Percentiles rank a stretch among this genome's conserved stretches.
These are phyloP conservation scores for Pichia sp. DNA, from an alignment of 1,139 yeast species.

Conservation along the genomic window DNA sequence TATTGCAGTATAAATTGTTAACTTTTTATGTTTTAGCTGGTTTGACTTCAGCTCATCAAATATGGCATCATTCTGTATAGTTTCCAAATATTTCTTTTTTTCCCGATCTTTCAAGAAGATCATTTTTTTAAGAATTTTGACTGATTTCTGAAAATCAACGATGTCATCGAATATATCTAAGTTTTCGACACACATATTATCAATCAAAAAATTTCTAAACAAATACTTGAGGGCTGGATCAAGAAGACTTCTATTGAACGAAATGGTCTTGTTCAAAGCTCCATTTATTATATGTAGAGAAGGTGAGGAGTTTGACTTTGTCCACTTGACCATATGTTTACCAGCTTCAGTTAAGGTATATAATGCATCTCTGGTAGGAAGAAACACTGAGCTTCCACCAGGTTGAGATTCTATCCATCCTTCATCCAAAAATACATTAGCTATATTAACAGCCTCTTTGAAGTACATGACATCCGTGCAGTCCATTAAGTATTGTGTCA, in stretches of 20 bases:
- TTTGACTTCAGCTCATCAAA: slow-evolving; percentile 5
- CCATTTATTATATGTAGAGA: background rate
- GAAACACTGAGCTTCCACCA: slow-evolving; percentile 15
- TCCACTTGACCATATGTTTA: slow-evolving; percentile 15
- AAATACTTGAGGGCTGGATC: slow-evolving; percentile 78
- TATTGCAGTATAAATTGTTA: slow-evolving; percentile 31
- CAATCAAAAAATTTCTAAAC: slow-evolving; percentile 56
- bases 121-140: slow-evolving; percentile 30
- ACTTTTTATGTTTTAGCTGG: slow-evolving; percentile 13
- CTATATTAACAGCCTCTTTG: slow-evolving; percentile 56
- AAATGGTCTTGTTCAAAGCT: slow-evolving; percentile 7
- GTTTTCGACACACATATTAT: slow-evolving; percentile 68
- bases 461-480: slow-evolving; percentile 65
- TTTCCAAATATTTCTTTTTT: slow-evolving; percentile 7
- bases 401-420: slow-evolving; percentile 36
- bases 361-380: slow-evolving; percentile 16
- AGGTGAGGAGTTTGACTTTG: background rate
- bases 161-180: slow-evolving; percentile 62
- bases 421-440: slow-evolving; percentile 45
- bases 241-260: slow-evolving; percentile 42
- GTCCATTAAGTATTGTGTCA: slow-evolving; percentile 83
- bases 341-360: slow-evolving; percentile 22
- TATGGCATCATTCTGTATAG: slow-evolving; percentile 2
- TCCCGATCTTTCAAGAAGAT: slow-evolving; percentile 22
- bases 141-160: slow-evolving; percentile 35